phyloP scores from a whole-genome alignment of 129 eudicot species.

The sunflower (Helianthus annuus) region HanXRQr2.0-SUNRISE NC_035449.2:189464689-189465188 shows the following conservation, averaged over 20 bases:
- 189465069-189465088: slow-evolving; percentile 15
- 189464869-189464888: slow-evolving; percentile 18
- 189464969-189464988: background rate
- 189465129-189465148: slow-evolving; percentile 20
- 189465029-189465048: background rate
- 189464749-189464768: slow-evolving; percentile 4
- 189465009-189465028: slow-evolving; percentile 39
- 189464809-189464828: slow-evolving; percentile 13
- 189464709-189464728: slow-evolving; percentile 11
- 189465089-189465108: slow-evolving; percentile 40
- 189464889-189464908: slow-evolving; percentile 12
- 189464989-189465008: slow-evolving; percentile 31
- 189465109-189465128: slow-evolving; percentile 32
- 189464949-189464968: background rate
- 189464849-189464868: slow-evolving; percentile 22
- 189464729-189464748: slow-evolving; percentile 10
- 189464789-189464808: slow-evolving; percentile 5
- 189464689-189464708: slow-evolving; percentile 2
- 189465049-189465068: background rate
- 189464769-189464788: background rate
- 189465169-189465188: slow-evolving; percentile 14
- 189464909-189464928: slow-evolving; percentile 9
- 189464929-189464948: background rate
- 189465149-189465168: slow-evolving; percentile 29
- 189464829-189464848: slow-evolving; percentile 15